These are phyloP conservation scores for Trametes maxima DNA, from an alignment of 768 basidiomycete genomes.

Conservation along the genomic window DNA sequence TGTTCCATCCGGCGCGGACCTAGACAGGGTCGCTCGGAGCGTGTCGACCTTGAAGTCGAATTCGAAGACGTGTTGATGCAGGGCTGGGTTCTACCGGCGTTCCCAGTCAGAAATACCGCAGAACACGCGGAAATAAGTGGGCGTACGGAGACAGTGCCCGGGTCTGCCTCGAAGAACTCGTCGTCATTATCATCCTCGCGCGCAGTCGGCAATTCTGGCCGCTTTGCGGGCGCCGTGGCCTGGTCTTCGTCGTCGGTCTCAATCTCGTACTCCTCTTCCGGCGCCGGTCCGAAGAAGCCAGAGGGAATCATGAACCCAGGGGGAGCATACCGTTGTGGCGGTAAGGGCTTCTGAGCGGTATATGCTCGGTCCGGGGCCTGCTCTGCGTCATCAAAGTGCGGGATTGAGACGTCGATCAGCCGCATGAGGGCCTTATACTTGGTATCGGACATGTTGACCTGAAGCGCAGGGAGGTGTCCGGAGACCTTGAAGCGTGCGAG, in stretches of 20 bases:
- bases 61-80: slow-evolving; percentile 73
- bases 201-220: slow-evolving; percentile 30
- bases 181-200: slow-evolving; percentile 49
- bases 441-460: slow-evolving; percentile 86
- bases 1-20: slow-evolving; percentile 56
- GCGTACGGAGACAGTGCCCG: slow-evolving; percentile 51
- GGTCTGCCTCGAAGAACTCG: slow-evolving; percentile 73
- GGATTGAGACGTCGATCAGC: slow-evolving; percentile 87
- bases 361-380: slow-evolving; percentile 19
- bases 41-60: slow-evolving; percentile 86
- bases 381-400: slow-evolving; percentile 60
- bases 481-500: slow-evolving; percentile 89
- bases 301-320: slow-evolving; percentile 54
- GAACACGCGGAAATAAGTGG: not conserved
- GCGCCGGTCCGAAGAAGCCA: slow-evolving; percentile 51
- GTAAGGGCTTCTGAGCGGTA: slow-evolving; percentile 9
- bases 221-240: slow-evolving; percentile 18
- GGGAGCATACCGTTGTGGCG: slow-evolving; percentile 24
- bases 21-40: slow-evolving; percentile 78
- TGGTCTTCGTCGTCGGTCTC: slow-evolving; percentile 51
- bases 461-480: slow-evolving; percentile 83
- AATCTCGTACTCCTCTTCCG: slow-evolving; percentile 68
- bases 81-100: slow-evolving; percentile 37
- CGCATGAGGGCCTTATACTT: slow-evolving; percentile 94
- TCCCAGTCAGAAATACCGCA: slow-evolving; percentile 2